Base-by-base conservation (phyloP, 1,284 basidiomycete genomes). In the Anthracocystis walkeri region DNA sequence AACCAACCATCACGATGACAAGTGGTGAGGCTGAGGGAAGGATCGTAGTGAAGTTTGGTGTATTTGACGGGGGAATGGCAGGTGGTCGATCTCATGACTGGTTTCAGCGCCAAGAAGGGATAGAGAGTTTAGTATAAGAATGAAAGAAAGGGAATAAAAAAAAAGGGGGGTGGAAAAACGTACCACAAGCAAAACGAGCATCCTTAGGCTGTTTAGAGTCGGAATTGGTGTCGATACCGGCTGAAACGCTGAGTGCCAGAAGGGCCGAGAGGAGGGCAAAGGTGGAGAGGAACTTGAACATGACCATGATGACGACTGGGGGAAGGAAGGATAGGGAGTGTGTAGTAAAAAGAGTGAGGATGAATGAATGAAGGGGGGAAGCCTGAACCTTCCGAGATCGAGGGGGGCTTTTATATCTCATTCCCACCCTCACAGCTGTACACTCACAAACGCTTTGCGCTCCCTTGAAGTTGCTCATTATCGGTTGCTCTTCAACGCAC, bases 31-130 rank as follows among this genome's bases (percentile, higher is more conserved):
- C 40, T 27, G 14, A 60, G 31, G 10, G 2, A 2, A 10, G 42
- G 44, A 2, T 27, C 42, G 44, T 46, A 60, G 18, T 25, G 7
- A 0, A 29, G 23, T 5, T 40, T 5, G 21, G 25, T 45, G 44
- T 48, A 60, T 23, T 44, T 29, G 3, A 16, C 25, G 8, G 33
- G 16, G 7, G 42, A 46, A 16, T 31, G 46, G 44, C 58, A 60
- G 42, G 23, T 27, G 8, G 50, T 45, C 27, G 58, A 60, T 14
- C 45, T 45, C 44, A 53, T 48, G 25, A 38, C 53, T 49, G n/a
- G 46, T 27, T 10, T 3, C 4, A 33, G 31, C 23, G 10, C 44
- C 12, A 12, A 14, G 7, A 46, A 4, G 11, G 7, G 4, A 45
- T 2, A 14, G 25, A 11, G 44, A 23, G 12, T 12, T 45, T 16